These are phyloP conservation scores for Trichoderma lentiforme DNA, from an alignment of 2,329 filamentous ascomycete genomes.

Conservation along the genomic window DNA sequence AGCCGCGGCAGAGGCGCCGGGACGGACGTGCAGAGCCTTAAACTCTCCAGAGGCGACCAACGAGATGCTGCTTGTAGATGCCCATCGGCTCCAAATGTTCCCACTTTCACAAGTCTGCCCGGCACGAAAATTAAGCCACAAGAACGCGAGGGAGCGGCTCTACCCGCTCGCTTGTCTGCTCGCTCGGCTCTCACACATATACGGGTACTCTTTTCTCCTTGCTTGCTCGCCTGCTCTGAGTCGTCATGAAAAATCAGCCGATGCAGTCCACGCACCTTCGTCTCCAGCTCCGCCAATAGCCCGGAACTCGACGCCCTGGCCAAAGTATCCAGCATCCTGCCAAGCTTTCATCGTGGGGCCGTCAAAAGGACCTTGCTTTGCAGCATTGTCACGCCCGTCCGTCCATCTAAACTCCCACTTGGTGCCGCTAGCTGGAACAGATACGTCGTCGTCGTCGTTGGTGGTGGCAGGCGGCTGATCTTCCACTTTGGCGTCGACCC, in stretches of 20 bases:
- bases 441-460: slow-evolving; percentile 2
- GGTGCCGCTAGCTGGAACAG: slow-evolving; percentile 22
- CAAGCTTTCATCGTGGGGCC: slow-evolving; percentile 82
- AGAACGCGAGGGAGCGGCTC: slow-evolving; percentile 8
- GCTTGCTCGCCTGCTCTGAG: not conserved
- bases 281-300: slow-evolving; percentile 53
- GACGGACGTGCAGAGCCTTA: not conserved
- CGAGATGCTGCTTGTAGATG: not conserved
- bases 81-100: not conserved
- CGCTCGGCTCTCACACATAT: not conserved
- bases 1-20: slow-evolving; percentile 13
- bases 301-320: slow-evolving; percentile 79
- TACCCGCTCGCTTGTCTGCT: slow-evolving; percentile 7
- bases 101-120: slow-evolving; percentile 7
- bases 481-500: slow-evolving; percentile 48
- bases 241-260: slow-evolving; percentile 49
- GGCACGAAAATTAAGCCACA: not conserved
- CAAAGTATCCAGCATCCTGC: slow-evolving; percentile 90
- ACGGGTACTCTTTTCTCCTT: not conserved
- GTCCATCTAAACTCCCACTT: slow-evolving; percentile 91
- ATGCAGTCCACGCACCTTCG: slow-evolving; percentile 48
- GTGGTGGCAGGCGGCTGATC: not conserved
- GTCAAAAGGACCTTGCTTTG: slow-evolving; percentile 84
- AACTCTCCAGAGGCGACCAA: not conserved
- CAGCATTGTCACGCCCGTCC: slow-evolving; percentile 76